Conservation (phyloP, 148 eudicot species). For the Vaccinium corymbosum region DNA sequence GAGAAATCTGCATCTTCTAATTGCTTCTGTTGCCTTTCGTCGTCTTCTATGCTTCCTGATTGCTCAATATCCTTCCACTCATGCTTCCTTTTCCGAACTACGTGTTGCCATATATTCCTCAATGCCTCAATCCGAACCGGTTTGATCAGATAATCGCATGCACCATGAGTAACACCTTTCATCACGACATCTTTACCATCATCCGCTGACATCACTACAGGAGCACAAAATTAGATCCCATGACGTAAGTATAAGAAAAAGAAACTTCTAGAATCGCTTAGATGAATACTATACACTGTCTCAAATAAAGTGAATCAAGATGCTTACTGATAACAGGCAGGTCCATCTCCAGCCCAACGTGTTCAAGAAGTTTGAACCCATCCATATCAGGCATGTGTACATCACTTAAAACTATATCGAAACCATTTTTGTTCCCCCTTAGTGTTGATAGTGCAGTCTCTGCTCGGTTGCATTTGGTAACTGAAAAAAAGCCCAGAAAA, state of each 20-base stretch:
- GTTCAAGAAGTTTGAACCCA: slow-evolving; percentile 89
- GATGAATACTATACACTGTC: background rate
- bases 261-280: background rate
- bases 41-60: slow-evolving; percentile 49
- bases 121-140: slow-evolving; percentile 45
- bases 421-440: slow-evolving; percentile 67
- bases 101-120: slow-evolving; percentile 57
- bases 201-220: slow-evolving; percentile 59
- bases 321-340: slow-evolving; percentile 85
- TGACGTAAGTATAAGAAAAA: background rate
- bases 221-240: background rate
- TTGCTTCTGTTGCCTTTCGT: slow-evolving; percentile 42
- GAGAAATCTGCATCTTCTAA: slow-evolving; percentile 62
- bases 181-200: slow-evolving; percentile 37
- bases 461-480: slow-evolving; percentile 79
- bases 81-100: slow-evolving; percentile 35
- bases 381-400: slow-evolving; percentile 99
- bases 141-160: slow-evolving; percentile 54
- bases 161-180: slow-evolving; percentile 52
- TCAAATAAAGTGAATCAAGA: background rate
- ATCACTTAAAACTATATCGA: slow-evolving; percentile 79
- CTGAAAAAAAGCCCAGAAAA: slow-evolving; percentile 34
- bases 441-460: slow-evolving; percentile 59
- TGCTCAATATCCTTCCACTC: slow-evolving; percentile 52
- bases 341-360: slow-evolving; percentile 85